Conservation (phyloP, 1,139 yeast species). For the Geotrichum cucujoidarum region DNA sequence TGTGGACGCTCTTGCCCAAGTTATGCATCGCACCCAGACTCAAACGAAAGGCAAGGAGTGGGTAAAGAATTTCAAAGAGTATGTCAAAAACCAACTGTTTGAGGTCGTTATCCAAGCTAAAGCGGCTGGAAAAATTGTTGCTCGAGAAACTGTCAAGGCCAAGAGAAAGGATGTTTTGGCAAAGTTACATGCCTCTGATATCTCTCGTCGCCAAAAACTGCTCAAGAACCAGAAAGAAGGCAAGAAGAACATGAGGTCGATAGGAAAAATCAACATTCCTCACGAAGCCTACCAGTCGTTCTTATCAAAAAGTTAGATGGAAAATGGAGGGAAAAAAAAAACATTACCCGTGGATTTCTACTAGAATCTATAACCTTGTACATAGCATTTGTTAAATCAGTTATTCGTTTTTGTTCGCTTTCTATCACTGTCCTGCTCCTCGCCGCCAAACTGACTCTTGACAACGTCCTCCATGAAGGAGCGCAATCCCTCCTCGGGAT, state of each 20-base stretch:
- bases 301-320: conserved; percentile 27
- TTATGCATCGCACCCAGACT: conserved; percentile 77
- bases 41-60: conserved; percentile 70
- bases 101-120: conserved; percentile 92
- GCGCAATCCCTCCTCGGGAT: conserved; percentile 72
- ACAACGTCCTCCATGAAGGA: conserved; percentile 63
- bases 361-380: not conserved
- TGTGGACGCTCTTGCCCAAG: conserved; percentile 89
- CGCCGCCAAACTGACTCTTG: conserved; percentile 42
- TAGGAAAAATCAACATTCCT: conserved; percentile 72
- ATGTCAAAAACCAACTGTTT: conserved; percentile 71
- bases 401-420: conserved; percentile 11
- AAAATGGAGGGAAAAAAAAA: not conserved
- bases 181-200: conserved; percentile 87
- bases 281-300: conserved; percentile 64
- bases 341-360: not conserved
- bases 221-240: conserved; percentile 91
- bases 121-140: conserved; percentile 76
- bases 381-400: not conserved
- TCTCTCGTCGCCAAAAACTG: conserved; percentile 82
- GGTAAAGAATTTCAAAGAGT: conserved; percentile 77
- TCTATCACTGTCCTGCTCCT: conserved; percentile 14
- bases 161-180: conserved; percentile 90
- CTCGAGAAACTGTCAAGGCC: conserved; percentile 91
- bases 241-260: conserved; percentile 73